A percentile compares a stretch with the other conserved stretches of the same genome.
phyloP scores from a whole-genome alignment of 495 filamentous ascomycete species.

The Aspergillus bridgeri region DNA sequence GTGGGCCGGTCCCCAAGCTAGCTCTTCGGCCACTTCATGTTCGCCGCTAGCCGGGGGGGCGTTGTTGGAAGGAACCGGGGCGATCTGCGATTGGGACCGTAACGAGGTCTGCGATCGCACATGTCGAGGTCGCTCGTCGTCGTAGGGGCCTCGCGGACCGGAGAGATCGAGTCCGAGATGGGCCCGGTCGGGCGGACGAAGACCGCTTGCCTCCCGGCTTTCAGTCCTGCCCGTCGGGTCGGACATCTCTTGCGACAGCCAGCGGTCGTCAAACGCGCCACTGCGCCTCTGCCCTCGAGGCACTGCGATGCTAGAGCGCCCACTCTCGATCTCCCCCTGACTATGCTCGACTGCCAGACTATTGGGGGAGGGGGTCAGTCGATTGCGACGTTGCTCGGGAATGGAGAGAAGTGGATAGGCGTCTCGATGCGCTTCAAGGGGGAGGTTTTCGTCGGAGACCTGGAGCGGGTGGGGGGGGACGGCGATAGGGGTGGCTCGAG shows the following conservation, averaged over 20 bases:
- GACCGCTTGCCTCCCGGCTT: conserved; percentile 27
- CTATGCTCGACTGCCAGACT: conserved; percentile 66
- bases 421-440: conserved; percentile 42
- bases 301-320: conserved; percentile 64
- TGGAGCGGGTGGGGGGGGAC: conserved; percentile 26
- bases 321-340: conserved; percentile 50
- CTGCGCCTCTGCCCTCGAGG: conserved; percentile 53
- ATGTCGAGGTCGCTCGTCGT: conserved; percentile 33
- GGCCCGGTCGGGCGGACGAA: conserved; percentile 32
- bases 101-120: conserved; percentile 39
- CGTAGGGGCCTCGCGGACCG: conserved; percentile 15
- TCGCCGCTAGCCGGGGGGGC: conserved; percentile 51
- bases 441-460: conserved; percentile 39
- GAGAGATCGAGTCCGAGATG: conserved; percentile 26
- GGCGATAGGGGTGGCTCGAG: conserved; percentile 41
- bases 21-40: conserved; percentile 46
- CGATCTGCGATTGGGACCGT: conserved; percentile 41
- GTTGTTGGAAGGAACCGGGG: conserved; percentile 37
- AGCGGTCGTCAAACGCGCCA: conserved; percentile 28
- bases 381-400: conserved; percentile 60
- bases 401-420: conserved; percentile 68
- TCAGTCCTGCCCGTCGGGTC: conserved; percentile 37
- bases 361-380: conserved; percentile 50
- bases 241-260: conserved; percentile 43
- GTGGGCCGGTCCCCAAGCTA: conserved; percentile 80